Base-by-base conservation (phyloP, 148 eudicot species). In the Pouteria glomerata region DNA sequence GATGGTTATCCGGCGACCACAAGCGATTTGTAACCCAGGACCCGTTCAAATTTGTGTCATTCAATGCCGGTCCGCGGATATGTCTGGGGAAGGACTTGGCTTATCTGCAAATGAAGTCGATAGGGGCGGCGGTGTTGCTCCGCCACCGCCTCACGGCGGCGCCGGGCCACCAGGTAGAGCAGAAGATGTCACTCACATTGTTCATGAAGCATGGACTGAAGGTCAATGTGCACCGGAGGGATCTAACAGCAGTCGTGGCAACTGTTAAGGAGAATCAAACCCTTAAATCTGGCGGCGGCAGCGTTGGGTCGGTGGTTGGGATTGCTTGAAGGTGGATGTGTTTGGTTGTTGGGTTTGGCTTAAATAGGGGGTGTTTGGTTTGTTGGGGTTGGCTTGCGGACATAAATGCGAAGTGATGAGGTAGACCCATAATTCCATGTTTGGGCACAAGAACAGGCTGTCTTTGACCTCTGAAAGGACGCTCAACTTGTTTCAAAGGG, bases 51-150 rank as follows among this genome's bases (percentile, higher is more conserved):
- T 93, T 90, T 29, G 98, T 93, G 30, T 86, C 98, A 1, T 93
- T 93, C 77, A 93, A 93, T 65, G 98, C 98, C 0, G 98, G 98
- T 2, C 98, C 94, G 0, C 76, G 98, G 73, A 83, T 90, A 1
- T 93, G 98, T 66, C 76, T 93, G 39, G 98, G 98, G 53, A 93
- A 81, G 59, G 98, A 93, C 35, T 75, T 93, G 81, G 98, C 98
- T 1, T 93, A 90, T 61, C 53, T 90, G 66, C 98, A 93, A 56
- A 93, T 90, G 98, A 93, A 93, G 76, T 90, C 98, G 11, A 83
- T 93, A 23, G 96, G 90, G 8, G 96, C 96, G 0, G 85, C 96
- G 0, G 85, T 93, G 44, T 67, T 93, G 76, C 85, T 93, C 42
- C 91, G 93, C 50, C 91, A 90, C 86, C 79, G 84, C 18, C 81